These are phyloP conservation scores for Scedosporium apiospermum DNA, from an alignment of 2,329 filamentous ascomycete genomes.

Conservation along the genomic window DNA sequence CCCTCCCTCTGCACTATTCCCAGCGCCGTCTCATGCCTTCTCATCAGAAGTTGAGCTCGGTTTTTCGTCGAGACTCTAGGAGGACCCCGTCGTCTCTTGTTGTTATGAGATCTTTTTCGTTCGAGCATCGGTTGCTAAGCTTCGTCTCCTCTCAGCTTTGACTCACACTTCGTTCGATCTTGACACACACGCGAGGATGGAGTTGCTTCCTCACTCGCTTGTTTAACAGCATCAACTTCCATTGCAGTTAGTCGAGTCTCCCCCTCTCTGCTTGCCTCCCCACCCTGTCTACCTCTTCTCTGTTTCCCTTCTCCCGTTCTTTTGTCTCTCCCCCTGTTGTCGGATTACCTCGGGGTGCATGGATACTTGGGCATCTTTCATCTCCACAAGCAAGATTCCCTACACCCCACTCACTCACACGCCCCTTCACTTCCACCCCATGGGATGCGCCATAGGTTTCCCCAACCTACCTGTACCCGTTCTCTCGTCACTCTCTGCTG, in stretches of 20 bases:
- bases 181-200: background rate
- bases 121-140: background rate
- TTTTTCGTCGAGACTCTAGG: background rate
- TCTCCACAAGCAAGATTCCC: background rate
- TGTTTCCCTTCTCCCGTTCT: background rate
- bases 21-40: background rate
- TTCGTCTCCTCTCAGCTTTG: background rate
- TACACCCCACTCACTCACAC: too few relatives aligned
- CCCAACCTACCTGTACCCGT: background rate
- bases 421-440: too few relatives aligned
- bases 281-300: background rate
- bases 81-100: background rate
- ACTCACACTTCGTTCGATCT: background rate
- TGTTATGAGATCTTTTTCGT: background rate
- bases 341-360: too few relatives aligned
- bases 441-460: too few relatives aligned
- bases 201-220: background rate
- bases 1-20: background rate
- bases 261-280: background rate
- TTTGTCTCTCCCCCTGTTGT: background rate
- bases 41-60: too few relatives aligned
- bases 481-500: background rate
- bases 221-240: background rate
- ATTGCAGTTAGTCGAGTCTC: background rate
- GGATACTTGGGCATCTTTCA: background rate